A percentile compares a stretch with the other conserved stretches of the same genome.
These are phyloP conservation scores for Ascochyta clinopodiicola DNA, from an alignment of 2,329 filamentous ascomycete species.

Conservation along the genomic window DNA sequence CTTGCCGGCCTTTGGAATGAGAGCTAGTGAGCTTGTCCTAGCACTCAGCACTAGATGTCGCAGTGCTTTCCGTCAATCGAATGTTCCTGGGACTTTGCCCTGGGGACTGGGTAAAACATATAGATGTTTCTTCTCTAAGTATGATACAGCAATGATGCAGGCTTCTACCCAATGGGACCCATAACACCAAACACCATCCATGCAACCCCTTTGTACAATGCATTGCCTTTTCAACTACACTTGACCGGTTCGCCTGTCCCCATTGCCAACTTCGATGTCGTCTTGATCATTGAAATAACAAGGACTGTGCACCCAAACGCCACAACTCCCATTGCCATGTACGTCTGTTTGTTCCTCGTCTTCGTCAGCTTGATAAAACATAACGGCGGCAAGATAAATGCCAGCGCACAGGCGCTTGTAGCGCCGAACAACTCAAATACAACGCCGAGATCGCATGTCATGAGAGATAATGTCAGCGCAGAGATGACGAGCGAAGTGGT, in stretches of 20 bases:
- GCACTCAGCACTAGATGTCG: background rate
- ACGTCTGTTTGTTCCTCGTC: conserved; percentile 74
- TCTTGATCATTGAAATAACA: conserved; percentile 62
- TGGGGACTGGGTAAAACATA: background rate
- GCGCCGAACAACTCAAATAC: conserved; percentile 97
- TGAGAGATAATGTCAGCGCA: conserved; percentile 76
- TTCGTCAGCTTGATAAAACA: conserved; percentile 95
- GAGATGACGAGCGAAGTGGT: conserved; percentile 80
- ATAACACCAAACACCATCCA: conserved; percentile 8
- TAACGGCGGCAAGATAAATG: conserved; percentile 92
- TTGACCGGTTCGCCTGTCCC: conserved; percentile 30
- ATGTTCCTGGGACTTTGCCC: too few relatives aligned
- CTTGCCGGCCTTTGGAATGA: conserved; percentile 12
- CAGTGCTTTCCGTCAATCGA: too few relatives aligned
- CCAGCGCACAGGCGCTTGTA: conserved; percentile 90
- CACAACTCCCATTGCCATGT: conserved; percentile 74
- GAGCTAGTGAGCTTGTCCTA: conserved; percentile 30
- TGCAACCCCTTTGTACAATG: conserved; percentile 9
- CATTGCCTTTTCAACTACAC: conserved; percentile 29
- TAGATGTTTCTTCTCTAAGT: background rate
- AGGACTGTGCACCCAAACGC: conserved; percentile 82
- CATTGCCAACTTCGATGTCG: conserved; percentile 36
- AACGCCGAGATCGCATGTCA: conserved; percentile 91
- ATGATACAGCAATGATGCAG: background rate
- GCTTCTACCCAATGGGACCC: background rate